phyloP scores from a whole-genome alignment of 2,329 filamentous ascomycete species.

The Thelonectria blattea region DNA sequence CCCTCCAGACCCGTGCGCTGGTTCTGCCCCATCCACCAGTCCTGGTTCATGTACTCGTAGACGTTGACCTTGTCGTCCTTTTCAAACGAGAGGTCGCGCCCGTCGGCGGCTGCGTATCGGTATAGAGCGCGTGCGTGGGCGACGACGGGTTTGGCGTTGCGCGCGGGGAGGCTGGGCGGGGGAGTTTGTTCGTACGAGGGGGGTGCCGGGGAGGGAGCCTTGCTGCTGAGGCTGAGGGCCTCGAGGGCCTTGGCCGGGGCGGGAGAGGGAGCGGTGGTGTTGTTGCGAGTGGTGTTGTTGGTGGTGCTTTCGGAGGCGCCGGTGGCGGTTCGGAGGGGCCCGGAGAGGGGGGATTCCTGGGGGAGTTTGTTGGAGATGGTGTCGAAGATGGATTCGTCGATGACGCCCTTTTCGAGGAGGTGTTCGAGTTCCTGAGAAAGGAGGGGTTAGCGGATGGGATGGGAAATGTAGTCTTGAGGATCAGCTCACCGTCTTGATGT shows the following conservation, averaged over 20 bases:
- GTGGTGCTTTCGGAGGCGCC: constrained; percentile 40
- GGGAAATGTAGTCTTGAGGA: background rate
- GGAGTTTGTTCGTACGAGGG: constrained; percentile 59
- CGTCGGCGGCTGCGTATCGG: constrained; percentile 78
- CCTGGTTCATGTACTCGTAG: constrained; percentile 91
- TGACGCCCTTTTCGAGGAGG: constrained; percentile 81
- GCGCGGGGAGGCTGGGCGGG: constrained; percentile 50
- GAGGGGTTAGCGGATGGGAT: constrained; percentile 1
- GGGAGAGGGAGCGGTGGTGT: constrained; percentile 39
- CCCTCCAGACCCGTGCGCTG: constrained; percentile 82
- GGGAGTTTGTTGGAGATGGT: constrained; percentile 78
- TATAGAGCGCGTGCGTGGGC: constrained; percentile 83
- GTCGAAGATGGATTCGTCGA: constrained; percentile 77
- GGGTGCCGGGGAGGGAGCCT: constrained; percentile 48
- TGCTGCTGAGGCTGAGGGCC: constrained; percentile 46
- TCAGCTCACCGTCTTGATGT: constrained; percentile 76
- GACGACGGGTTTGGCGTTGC: constrained; percentile 62
- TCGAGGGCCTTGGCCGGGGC: constrained; percentile 49
- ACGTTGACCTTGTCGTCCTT: constrained; percentile 82
- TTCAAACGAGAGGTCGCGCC: constrained; percentile 81
- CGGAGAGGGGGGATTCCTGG: constrained; percentile 66
- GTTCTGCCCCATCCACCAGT: constrained; percentile 96
- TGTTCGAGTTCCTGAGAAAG: constrained; percentile 80
- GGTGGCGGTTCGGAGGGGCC: constrained; percentile 51
- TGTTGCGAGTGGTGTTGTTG: constrained; percentile 31